Conservation (phyloP, 306 rosid genomes). For the Phaseolus lunatus region DNA sequence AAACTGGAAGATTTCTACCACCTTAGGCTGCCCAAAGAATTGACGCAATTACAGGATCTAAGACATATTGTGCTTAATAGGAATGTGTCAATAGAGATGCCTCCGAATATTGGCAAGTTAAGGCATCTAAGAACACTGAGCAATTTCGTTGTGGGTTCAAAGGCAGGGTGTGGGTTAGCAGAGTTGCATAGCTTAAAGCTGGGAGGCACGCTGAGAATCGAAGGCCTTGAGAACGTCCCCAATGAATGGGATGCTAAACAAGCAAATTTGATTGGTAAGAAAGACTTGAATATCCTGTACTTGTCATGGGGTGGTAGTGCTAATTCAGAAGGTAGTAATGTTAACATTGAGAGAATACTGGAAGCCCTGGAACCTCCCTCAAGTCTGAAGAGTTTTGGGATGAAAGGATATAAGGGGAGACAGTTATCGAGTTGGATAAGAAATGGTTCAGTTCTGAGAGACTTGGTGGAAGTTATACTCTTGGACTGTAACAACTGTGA, state of each 20-base stretch:
- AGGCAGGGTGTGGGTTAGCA: not conserved
- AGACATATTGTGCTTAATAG: not conserved
- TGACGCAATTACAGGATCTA: constrained; percentile 1
- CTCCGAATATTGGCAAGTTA: not conserved
- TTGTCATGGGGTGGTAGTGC: not conserved
- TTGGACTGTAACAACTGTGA: not conserved
- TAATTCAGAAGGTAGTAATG: not conserved
- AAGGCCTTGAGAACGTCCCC: not conserved
- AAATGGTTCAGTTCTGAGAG: not conserved
- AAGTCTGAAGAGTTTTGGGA: not conserved
- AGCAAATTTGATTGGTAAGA: constrained; percentile 13
- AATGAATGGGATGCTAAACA: constrained; percentile 2
- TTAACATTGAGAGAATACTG: not conserved
- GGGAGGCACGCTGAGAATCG: constrained; percentile 3
- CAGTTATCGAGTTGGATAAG: not conserved
- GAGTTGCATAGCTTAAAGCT: constrained; percentile 18
- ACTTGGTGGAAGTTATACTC: not conserved
- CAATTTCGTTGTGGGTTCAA: constrained; percentile 8
- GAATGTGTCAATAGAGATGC: not conserved
- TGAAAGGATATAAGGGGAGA: not conserved
- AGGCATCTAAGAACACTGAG: constrained; percentile 5
- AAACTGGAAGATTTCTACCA: fast-evolving
- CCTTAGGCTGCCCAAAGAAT: not conserved
- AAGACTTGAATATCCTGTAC: not conserved
- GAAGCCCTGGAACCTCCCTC: constrained; percentile 26